These are phyloP conservation scores for Globisporangium paddicum DNA, from an alignment of 352 stramenopile genomes.

Conservation along the genomic window DNA sequence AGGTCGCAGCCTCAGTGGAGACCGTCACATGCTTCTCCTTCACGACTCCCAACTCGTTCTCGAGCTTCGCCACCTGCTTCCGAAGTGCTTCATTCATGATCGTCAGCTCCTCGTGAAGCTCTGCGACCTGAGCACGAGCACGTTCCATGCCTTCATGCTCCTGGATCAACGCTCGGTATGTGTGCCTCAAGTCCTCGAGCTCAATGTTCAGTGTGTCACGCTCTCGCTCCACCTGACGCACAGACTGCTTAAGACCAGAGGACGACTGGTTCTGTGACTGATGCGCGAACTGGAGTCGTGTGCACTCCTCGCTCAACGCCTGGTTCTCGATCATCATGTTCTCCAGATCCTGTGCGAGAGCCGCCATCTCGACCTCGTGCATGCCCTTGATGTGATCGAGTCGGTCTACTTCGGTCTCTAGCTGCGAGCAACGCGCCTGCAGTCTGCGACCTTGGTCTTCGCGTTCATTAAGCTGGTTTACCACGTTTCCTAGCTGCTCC, in stretches of 20 bases:
- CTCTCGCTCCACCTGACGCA: slow-evolving; percentile 58
- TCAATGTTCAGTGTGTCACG: slow-evolving; percentile 70
- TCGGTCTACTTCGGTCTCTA: slow-evolving; percentile 52
- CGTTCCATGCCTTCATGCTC: slow-evolving; percentile 71
- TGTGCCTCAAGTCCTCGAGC: slow-evolving; percentile 67
- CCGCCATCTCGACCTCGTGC: slow-evolving; percentile 53
- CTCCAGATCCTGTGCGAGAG: slow-evolving; percentile 73
- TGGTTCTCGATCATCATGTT: slow-evolving; percentile 89
- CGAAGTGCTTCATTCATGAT: slow-evolving; percentile 66
- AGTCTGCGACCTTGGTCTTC: slow-evolving; percentile 45
- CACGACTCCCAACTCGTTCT: slow-evolving; percentile 52
- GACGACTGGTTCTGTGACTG: slow-evolving; percentile 48
- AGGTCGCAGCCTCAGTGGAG: slow-evolving; percentile 47
- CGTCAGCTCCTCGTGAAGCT: slow-evolving; percentile 52
- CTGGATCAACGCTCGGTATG: slow-evolving; percentile 66
- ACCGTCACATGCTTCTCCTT: slow-evolving; percentile 55
- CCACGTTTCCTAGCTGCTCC: slow-evolving; percentile 48
- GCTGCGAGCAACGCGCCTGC: slow-evolving; percentile 29
- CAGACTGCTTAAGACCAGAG: slow-evolving; percentile 46
- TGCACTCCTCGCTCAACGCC: slow-evolving; percentile 77
- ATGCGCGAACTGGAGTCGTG: slow-evolving; percentile 46
- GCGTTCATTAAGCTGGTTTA: slow-evolving; percentile 50
- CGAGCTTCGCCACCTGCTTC: slow-evolving; percentile 43
- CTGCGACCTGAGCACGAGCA: slow-evolving; percentile 43
- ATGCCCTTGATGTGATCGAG: slow-evolving; percentile 63